Evolutionary conservation across 345 rosid species (phyloP), one percentile per base, ranked within the genome.

Genomic region (Rhizophora apiculata): DNA sequence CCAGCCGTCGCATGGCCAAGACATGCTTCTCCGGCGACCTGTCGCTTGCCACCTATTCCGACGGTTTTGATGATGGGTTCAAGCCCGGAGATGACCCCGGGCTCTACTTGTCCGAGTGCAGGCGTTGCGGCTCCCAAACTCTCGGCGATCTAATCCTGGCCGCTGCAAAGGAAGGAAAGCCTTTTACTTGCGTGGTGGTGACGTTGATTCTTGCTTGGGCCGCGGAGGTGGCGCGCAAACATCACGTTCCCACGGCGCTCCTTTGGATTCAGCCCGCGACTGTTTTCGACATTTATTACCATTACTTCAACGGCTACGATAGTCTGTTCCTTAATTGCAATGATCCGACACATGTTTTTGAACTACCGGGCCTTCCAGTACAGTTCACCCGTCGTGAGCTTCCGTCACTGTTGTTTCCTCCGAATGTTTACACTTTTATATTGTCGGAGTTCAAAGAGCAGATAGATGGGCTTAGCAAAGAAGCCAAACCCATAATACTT

Each of bases 251-350:
- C 0, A 31, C 81, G 0, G 74, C 85, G 0, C 72, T 85, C 10
- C 82, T 89, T 3, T 92, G 97, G 91, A 78, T 79, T 29, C 96
- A 92, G 20, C 85, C 96, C 0, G 91, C 97, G 0, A 76, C 83
- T 0, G 90, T 88, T 7, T 73, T 92, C 0, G 82, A 75, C 67
- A 77, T 87, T 57, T 89, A 85, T 71, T 78, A 88, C 72, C 75
- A 84, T 69, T 82, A 80, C 83, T 86, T 89, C 66, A 53, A 76
- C 48, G 82, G 84, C 2, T 83, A 79, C 3, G 72, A 13, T 0
- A 81, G 81, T 21, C 48, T 30, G 16, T 79, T 88, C 37, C 27
- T 13, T 10, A 72, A 60, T 3, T 63, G 67, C 63, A 54, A 61
- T 22, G 84, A 72, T n/a, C 72, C 68, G 0, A 39, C 80, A 1